These are phyloP conservation scores for Arthrobotrys entomopaga DNA, from an alignment of 2,329 filamentous ascomycete genomes.

Conservation along the genomic window DNA sequence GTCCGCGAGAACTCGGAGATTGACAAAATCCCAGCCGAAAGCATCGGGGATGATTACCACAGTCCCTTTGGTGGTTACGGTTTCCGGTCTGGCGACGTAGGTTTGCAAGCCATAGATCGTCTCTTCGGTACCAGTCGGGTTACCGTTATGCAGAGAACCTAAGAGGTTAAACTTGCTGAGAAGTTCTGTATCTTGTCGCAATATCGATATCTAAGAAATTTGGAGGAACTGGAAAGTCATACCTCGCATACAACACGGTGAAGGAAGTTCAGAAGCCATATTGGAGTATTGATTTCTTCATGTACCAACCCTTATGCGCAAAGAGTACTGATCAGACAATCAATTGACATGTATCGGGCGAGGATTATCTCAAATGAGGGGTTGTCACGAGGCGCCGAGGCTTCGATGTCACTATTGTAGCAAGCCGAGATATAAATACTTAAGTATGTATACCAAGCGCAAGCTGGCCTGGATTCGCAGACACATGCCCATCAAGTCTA, in stretches of 20 bases:
- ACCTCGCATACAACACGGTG: conserved; percentile 46
- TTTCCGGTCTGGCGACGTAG: conserved; percentile 64
- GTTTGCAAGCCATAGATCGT: conserved; percentile 66
- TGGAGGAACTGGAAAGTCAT: conserved; percentile 1
- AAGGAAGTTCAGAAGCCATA: conserved; percentile 41
- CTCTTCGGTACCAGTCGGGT: conserved; percentile 64
- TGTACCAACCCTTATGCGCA: not conserved
- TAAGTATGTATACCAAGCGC: too few species aligned
- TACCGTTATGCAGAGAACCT: conserved; percentile 64
- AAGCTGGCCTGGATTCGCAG: too few species aligned
- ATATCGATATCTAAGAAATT: not conserved
- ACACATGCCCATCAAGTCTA: too few species aligned
- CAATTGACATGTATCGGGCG: not conserved
- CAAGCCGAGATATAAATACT: too few species aligned
- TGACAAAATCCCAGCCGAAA: conserved; percentile 69
- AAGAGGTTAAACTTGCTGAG: not conserved
- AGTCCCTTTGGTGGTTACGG: conserved; percentile 63
- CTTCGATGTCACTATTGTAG: too few species aligned
- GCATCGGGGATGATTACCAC: conserved; percentile 69
- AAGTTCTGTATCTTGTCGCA: not conserved
- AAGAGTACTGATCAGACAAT: too few species aligned
- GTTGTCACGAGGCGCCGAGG: too few species aligned
- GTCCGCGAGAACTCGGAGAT: conserved; percentile 68
- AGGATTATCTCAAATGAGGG: too few species aligned
- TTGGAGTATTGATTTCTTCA: not conserved